Percentiles rank a stretch among this genome's conserved stretches.
These are phyloP conservation scores for Podaxis sp. DNA, from an alignment of 768 basidiomycete genomes.

Conservation along the genomic window DNA sequence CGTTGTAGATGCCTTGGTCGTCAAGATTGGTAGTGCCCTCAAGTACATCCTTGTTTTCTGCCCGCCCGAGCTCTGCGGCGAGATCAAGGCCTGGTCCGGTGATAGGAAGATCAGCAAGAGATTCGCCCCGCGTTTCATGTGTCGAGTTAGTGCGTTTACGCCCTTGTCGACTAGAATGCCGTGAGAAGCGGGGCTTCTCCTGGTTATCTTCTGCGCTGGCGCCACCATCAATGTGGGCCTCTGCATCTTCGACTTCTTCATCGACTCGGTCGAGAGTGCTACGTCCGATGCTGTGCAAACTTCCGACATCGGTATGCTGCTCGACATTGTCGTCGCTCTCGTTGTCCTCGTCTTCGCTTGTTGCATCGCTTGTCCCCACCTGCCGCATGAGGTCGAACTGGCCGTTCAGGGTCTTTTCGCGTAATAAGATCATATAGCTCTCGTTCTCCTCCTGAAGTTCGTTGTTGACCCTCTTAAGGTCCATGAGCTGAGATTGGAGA, in stretches of 20 bases:
- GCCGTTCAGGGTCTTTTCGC: constrained; percentile 89
- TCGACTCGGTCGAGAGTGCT: constrained; percentile 65
- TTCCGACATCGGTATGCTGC: constrained; percentile 49
- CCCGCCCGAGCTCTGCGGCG: constrained; percentile 88
- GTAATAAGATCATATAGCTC: constrained; percentile 90
- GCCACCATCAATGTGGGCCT: constrained; percentile 31
- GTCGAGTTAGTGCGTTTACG: constrained; percentile 57
- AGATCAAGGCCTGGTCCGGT: constrained; percentile 88
- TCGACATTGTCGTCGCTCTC: constrained; percentile 39
- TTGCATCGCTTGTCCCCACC: constrained; percentile 47
- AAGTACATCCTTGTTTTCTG: constrained; percentile 83
- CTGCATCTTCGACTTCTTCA: constrained; percentile 49
- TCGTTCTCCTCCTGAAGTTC: constrained; percentile 95
- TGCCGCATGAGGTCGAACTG: constrained; percentile 77
- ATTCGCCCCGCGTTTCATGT: constrained; percentile 65
- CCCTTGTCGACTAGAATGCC: constrained; percentile 39
- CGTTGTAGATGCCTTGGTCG: constrained; percentile 41
- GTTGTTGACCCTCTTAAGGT: constrained; percentile 85
- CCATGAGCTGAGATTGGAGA: constrained; percentile 79
- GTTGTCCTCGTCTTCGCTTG: constrained; percentile 38
- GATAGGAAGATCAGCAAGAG: constrained; percentile 83
- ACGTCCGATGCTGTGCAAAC: constrained; percentile 53
- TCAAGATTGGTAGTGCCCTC: constrained; percentile 55
- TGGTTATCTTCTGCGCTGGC: constrained; percentile 31
- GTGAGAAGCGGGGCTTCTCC: constrained; percentile 35